Base-by-base conservation (phyloP, 1,284 basidiomycete species). In the Fomes fomentarius region DNA sequence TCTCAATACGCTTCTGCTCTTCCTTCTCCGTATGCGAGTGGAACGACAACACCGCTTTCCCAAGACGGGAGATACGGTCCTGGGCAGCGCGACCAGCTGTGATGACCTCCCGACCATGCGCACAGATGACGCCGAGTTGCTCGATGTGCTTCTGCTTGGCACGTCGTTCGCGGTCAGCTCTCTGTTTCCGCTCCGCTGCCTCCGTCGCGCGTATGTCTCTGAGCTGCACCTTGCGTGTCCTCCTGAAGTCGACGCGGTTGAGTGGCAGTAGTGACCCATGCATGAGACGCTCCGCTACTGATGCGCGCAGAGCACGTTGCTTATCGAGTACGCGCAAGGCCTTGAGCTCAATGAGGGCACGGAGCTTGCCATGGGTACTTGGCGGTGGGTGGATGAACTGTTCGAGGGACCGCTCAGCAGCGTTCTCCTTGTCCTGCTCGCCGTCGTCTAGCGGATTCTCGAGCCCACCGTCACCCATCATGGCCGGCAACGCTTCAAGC, bases 91-190 rank as follows among this genome's bases (percentile, higher is more conserved):
- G 79, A 66, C 87, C 87, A 42, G 79, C 83, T 6, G 80, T 78
- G 42, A 90, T 74, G 43, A 94, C 76, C 43, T 93, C 87, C 53
- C 82, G 82, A 2, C 94, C 95, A 69, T 99, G 97, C 42, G 80
- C 75, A 70, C 89, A 91, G 66, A 99, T 98, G 58, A 93, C 84
- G 43, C 80, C 80, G 66, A 99, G 90, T 69, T 98, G 96, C 66
- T 96, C 93, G 66, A 97, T 84, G 68, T 99, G 97, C 69, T 97
- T 96, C 77, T 95, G 91, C 73, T 98, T 97, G 44, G 95, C 95
- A 31, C 93, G 87, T 47, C 89, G 87, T 74, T 99, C 96, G 21
- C 96, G 87, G 62, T 99, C 96, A 7, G 85, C 81, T 24, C 96
- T 89, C 70, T 99, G 97, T 69, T 92, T 90, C 54, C 94, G 83